A percentile compares a stretch with the other conserved stretches of the same genome.
Evolutionary conservation across 1,139 yeast genomes (phyloP).

Genomic region (Hemisphaericaspora lyxosophila): DNA sequence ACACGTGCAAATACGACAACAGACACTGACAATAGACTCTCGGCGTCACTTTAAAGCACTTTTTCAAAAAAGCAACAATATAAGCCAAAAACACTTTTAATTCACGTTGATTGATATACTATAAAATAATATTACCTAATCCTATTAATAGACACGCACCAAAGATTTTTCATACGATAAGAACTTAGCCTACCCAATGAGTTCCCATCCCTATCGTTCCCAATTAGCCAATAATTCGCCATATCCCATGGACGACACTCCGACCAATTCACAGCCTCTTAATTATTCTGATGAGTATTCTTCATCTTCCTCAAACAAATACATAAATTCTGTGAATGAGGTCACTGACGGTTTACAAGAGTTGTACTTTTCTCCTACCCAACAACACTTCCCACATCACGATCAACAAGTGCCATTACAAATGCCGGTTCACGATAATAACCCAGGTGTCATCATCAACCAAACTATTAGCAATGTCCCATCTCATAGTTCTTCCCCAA

Average conservation of each 20-base stretch:
- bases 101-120: no score
- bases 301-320: slow-evolving; percentile 1
- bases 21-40: no score
- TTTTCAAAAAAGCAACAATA: no score
- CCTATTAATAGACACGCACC: not conserved
- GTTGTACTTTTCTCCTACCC: slow-evolving; percentile 15
- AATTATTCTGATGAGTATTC: not conserved
- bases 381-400: slow-evolving; percentile 6
- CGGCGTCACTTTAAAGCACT: no score
- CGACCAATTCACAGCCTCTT: slow-evolving; percentile 3
- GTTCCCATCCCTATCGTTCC: slow-evolving; percentile 14
- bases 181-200: slow-evolving; percentile 6
- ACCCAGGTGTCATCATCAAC: not conserved
- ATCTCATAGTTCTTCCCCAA: not conserved
- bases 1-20: no score
- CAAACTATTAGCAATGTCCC: not conserved
- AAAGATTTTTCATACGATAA: slow-evolving; percentile 1
- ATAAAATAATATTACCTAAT: slow-evolving; percentile 1
- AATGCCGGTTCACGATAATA: not conserved
- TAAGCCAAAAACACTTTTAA: no score
- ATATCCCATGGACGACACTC: slow-evolving; percentile 24
- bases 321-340: slow-evolving; percentile 6
- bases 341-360: slow-evolving; percentile 14
- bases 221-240: slow-evolving; percentile 17
- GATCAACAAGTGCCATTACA: slow-evolving; percentile 4